Evolutionary conservation across 1,284 basidiomycete species (phyloP).

Genomic region (Rhodotorula sp.): DNA sequence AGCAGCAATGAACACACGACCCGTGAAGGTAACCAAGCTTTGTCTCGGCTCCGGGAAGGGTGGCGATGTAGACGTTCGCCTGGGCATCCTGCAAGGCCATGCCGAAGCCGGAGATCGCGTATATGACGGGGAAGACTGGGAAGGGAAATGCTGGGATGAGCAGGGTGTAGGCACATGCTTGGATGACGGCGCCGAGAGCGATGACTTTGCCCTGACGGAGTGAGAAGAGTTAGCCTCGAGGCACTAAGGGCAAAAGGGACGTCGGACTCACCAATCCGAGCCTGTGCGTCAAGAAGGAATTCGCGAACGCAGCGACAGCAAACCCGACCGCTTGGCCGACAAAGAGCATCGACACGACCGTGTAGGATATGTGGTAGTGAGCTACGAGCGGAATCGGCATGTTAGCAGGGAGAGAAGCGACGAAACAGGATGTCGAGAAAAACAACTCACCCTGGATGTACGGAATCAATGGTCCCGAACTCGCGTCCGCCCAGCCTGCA

Average conservation of each 20-base stretch:
- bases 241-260: background rate
- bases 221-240: rapidly evolving
- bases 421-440: background rate
- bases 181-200: constrained; percentile 23
- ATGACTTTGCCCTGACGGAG: constrained; percentile 31
- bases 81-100: constrained; percentile 32
- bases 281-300: background rate
- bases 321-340: constrained; percentile 30
- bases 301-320: constrained; percentile 1
- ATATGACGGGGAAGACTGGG: constrained; percentile 28
- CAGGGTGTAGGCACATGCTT: constrained; percentile 29
- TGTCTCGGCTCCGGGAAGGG: constrained; percentile 20
- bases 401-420: background rate
- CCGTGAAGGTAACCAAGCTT: constrained; percentile 35
- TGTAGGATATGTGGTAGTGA: constrained; percentile 27
- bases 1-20: background rate
- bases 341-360: constrained; percentile 5
- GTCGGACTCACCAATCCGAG: constrained; percentile 17
- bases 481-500: constrained; percentile 34
- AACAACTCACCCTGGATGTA: constrained; percentile 22
- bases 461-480: constrained; percentile 28
- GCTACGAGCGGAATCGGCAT: background rate
- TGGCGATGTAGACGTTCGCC: constrained; percentile 35
- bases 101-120: constrained; percentile 29
- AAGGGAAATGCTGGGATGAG: constrained; percentile 38